Conservation (phyloP, 441 rosid genomes). For the Aleurites moluccanus region DNA sequence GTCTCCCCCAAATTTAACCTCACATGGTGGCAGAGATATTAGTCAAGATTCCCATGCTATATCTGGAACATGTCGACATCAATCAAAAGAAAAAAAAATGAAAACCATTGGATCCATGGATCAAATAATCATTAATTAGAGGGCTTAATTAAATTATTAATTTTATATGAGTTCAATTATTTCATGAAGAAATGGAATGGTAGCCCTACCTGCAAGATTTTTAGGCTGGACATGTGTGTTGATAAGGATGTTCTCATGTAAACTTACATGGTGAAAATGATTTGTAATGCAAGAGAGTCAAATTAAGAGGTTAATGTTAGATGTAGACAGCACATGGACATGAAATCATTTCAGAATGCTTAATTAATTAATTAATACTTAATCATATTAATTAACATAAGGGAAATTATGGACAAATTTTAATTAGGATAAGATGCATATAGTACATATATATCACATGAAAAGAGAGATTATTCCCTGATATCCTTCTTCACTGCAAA, state of each 20-base stretch:
- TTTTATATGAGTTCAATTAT: neutral
- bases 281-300: neutral
- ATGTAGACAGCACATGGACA: neutral
- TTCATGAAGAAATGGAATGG: neutral
- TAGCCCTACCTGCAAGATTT: constrained; percentile 24
- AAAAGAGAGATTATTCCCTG: constrained; percentile 6
- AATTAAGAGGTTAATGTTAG: neutral
- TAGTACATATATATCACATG: neutral
- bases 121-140: constrained; percentile 1
- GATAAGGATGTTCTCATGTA: neutral
- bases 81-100: neutral
- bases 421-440: neutral
- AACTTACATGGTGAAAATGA: constrained; percentile 13
- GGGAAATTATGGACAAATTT: neutral
- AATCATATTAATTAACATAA: too few species aligned
- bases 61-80: constrained; percentile 35
- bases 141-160: neutral
- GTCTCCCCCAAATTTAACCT: constrained; percentile 10
- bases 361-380: neutral
- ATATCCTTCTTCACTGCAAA: constrained; percentile 7
- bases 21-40: constrained; percentile 2
- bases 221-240: constrained; percentile 18
- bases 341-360: neutral
- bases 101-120: constrained; percentile 5
- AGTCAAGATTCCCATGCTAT: constrained; percentile 23